Evolutionary conservation across 805 yeast genomes (phyloP).

Genomic region (Monosporozyma aquatica): DNA sequence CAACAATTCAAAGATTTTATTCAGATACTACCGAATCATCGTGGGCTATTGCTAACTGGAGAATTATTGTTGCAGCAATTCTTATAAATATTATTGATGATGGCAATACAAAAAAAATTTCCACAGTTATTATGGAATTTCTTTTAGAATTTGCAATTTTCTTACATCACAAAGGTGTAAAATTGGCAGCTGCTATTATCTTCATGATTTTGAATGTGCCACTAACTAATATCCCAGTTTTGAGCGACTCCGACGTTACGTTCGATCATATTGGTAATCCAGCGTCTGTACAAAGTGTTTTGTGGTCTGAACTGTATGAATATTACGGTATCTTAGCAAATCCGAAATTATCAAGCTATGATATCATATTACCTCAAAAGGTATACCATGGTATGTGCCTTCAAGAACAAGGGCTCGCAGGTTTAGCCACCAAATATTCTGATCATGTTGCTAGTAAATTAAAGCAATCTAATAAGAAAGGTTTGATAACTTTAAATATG

Average conservation of each 20-base stretch:
- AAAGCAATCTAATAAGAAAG: conserved; percentile 33
- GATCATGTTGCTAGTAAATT: conserved; percentile 40
- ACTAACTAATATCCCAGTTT: conserved; percentile 27
- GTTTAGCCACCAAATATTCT: conserved; percentile 54
- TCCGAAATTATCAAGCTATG: conserved; percentile 30
- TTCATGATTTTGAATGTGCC: conserved; percentile 41
- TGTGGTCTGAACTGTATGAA: conserved; percentile 67
- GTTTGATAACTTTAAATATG: conserved; percentile 29
- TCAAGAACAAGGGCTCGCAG: conserved; percentile 54
- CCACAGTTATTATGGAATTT: conserved; percentile 32
- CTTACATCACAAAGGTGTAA: conserved; percentile 29
- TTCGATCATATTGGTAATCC: conserved; percentile 37
- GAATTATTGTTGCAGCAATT: conserved; percentile 37
- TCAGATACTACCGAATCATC: conserved; percentile 32
- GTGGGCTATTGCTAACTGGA: conserved; percentile 48
- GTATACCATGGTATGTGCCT: conserved; percentile 58
- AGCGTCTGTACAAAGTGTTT: conserved; percentile 35
- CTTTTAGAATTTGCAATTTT: conserved; percentile 44
- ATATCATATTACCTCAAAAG: conserved; percentile 52
- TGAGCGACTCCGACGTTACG: conserved; percentile 25
- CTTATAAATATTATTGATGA: conserved; percentile 25
- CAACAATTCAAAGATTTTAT: conserved; percentile 43
- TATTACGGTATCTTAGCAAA: conserved; percentile 33
- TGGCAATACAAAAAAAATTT: conserved; percentile 9
- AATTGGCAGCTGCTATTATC: conserved; percentile 37